Evolutionary conservation across 192 early-diverging fungal species (phyloP).

Genomic region (Gryganskiella cystojenkinii): DNA sequence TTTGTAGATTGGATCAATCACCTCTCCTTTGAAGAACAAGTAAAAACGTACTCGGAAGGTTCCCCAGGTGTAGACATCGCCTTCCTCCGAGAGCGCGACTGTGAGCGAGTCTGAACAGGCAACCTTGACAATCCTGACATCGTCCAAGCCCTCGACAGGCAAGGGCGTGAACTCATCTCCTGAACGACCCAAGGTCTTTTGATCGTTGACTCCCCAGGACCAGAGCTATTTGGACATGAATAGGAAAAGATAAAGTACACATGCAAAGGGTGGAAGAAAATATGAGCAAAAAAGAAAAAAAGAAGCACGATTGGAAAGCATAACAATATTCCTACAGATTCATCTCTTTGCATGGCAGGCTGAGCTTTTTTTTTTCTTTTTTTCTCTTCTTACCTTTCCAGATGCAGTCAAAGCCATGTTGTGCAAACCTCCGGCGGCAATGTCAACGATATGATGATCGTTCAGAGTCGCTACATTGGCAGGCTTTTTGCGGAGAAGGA

Average conservation of each 20-base stretch:
- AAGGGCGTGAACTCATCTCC: constrained; percentile 76
- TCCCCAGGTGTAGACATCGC: constrained; percentile 89
- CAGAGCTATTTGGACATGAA: constrained; percentile 64
- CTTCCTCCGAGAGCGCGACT: constrained; percentile 80
- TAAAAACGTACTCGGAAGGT: constrained; percentile 68
- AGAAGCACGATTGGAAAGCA: neutral
- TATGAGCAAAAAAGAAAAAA: neutral
- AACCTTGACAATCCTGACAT: constrained; percentile 75
- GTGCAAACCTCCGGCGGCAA: constrained; percentile 90
- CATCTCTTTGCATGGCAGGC: neutral
- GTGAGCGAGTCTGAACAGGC: constrained; percentile 89
- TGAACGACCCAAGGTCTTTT: constrained; percentile 81
- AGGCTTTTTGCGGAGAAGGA: constrained; percentile 83
- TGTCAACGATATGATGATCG: constrained; percentile 76
- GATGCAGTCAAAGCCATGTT: constrained; percentile 78
- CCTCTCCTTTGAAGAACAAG: neutral
- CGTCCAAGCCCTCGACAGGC: constrained; percentile 77
- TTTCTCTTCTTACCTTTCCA: constrained; percentile 69
- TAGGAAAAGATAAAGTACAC: neutral
- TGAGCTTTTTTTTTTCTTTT: no score
- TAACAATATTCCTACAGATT: neutral
- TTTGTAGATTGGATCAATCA: neutral
- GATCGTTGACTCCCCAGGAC: constrained; percentile 98
- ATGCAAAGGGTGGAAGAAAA: neutral
- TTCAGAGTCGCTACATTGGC: constrained; percentile 72